A percentile compares a stretch with the other conserved stretches of the same genome.
Evolutionary conservation across 768 basidiomycete genomes (phyloP).

Genomic region (Strobilomyces echinocephalus): DNA sequence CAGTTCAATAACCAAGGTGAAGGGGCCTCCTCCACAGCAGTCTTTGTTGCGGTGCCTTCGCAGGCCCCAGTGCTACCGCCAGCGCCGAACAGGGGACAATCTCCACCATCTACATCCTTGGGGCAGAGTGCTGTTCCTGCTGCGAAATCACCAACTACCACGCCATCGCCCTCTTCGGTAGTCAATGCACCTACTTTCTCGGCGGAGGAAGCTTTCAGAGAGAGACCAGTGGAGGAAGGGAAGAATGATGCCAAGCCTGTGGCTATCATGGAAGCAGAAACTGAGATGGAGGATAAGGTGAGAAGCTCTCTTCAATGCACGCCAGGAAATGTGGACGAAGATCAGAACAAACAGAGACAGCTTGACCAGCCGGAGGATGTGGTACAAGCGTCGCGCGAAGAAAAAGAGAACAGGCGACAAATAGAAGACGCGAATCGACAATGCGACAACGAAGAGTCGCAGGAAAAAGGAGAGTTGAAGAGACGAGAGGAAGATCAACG

Average conservation of each 20-base stretch:
- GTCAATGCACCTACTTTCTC: slow-evolving; percentile 1
- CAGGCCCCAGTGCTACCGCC: slow-evolving; percentile 1
- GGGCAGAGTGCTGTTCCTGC: not conserved
- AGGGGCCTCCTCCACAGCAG: not conserved
- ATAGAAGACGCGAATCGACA: slow-evolving; percentile 2
- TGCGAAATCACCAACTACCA: slow-evolving; percentile 16
- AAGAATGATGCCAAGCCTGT: not conserved
- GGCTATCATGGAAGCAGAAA: not conserved
- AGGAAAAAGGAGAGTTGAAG: not conserved
- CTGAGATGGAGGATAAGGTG: not conserved
- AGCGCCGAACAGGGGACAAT: slow-evolving; percentile 4
- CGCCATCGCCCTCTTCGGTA: slow-evolving; percentile 18
- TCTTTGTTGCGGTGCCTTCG: slow-evolving; percentile 1
- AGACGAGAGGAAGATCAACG: slow-evolving; percentile 16
- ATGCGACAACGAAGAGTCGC: slow-evolving; percentile 3
- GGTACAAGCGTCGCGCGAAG: not conserved
- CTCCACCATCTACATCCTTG: not conserved
- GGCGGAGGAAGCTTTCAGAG: slow-evolving; percentile 33
- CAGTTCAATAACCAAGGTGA: slow-evolving; percentile 5
- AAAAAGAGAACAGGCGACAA: not conserved
- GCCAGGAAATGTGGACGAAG: slow-evolving; percentile 15
- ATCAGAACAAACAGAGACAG: not conserved
- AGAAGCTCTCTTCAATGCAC: not conserved
- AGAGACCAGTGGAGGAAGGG: slow-evolving; percentile 39
- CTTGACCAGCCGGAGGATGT: not conserved